These are phyloP conservation scores for Xylaria acuta DNA, from an alignment of 495 filamentous ascomycete genomes.

Conservation along the genomic window DNA sequence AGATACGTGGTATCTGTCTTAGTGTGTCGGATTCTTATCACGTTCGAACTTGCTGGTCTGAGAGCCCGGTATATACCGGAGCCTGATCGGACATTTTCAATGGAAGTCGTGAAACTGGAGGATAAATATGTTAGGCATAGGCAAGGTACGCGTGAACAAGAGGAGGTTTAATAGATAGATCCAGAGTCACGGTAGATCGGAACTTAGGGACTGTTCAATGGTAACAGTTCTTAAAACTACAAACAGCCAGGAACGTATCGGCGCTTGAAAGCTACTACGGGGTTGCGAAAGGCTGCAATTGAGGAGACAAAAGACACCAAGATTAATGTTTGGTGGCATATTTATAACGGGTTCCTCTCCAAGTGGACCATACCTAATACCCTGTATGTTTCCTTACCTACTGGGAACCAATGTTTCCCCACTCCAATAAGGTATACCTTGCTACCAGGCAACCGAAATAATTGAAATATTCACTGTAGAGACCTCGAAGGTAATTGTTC, in stretches of 20 bases:
- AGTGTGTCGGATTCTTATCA: constrained; percentile 34
- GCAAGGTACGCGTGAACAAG: background rate
- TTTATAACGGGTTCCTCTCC: background rate
- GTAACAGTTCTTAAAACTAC: background rate
- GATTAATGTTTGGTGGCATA: background rate
- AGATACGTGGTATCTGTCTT: constrained; percentile 34
- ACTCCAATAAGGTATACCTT: too few relatives aligned
- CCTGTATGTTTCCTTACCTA: too few relatives aligned
- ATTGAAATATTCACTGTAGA: background rate
- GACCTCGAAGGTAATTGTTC: background rate
- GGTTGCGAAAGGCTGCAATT: background rate
- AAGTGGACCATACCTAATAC: background rate
- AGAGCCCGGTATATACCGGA: background rate
- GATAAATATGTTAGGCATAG: background rate
- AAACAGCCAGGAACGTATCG: background rate
- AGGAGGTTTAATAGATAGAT: background rate
- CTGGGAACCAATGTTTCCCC: background rate
- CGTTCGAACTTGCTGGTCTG: constrained; percentile 32
- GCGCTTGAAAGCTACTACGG: background rate
- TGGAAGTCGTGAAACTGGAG: background rate
- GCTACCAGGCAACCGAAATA: background rate
- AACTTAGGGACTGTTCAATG: background rate
- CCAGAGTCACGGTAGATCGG: background rate
- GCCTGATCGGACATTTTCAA: background rate
- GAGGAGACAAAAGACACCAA: background rate